Base-by-base conservation (phyloP, 2,329 filamentous ascomycete genomes). In the Paecilomyces sp. region DNA sequence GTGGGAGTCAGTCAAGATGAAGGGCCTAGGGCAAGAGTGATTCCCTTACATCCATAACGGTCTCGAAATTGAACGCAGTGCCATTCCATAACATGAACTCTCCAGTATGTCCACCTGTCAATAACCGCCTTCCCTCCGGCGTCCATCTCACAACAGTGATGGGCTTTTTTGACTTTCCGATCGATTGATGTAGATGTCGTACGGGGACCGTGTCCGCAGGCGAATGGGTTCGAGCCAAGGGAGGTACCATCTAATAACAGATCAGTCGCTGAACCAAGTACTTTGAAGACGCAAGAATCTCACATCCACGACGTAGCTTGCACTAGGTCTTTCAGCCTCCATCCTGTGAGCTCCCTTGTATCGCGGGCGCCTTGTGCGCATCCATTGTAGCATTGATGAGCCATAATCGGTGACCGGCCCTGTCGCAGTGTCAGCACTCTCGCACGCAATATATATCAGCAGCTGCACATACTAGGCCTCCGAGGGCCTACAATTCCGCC, bases 71-170 rank as follows among this genome's bases (percentile, higher is more conserved):
- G 83, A 99, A 99, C 25, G 92, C 93, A 52, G 93, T 97, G 63
- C 94, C 94, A 73, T 99, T 99, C 94, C 94, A 99, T 3, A 99
- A 78, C 47, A 95, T 99, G 70, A 99, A 99, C 74, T 99, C 94
- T 70, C 94, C 94, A 73, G 93, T 97, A 66, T 92, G 96, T 0
- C 92, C 96, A 24, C 92, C 94, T 0, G 94, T 97, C 72, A 99
- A 82, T 59, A 99, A 79, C 66, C 94, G 84, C 62, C 94, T 88
- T 30, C 94, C 94, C 75, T 99, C 94, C 6, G 94, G 94, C 15
- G 95, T 99, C 94, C 94, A 99, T 74, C 91, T 86, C 50, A 99
- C 93, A 8, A 97, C 91, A 64, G 97, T 97, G 70, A 99, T 90
- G 1, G 94, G 94, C 67, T 97, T 94, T 71, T 96, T 96, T 70